Evolutionary conservation across 352 stramenopile species (phyloP).

Genomic region (Phytophthora hybrid): DNA sequence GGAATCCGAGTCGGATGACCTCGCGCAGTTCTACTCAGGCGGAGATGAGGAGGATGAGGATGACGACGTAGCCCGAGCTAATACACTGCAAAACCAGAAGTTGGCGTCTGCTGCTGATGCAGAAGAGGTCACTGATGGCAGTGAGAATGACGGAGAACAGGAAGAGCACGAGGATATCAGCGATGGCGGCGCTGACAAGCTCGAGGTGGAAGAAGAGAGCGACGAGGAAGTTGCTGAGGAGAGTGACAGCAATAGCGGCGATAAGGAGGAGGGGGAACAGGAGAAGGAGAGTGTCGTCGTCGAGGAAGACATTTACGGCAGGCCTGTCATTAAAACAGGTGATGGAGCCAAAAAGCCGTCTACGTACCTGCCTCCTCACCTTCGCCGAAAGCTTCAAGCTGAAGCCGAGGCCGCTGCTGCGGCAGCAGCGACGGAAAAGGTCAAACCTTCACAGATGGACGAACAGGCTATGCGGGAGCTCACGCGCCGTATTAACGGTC

Average conservation of each 20-base stretch:
- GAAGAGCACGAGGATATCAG: slow-evolving; percentile 15
- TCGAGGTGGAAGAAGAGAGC: slow-evolving; percentile 35
- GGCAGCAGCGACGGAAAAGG: slow-evolving; percentile 36
- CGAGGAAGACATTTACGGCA: slow-evolving; percentile 87
- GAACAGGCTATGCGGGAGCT: slow-evolving; percentile 77
- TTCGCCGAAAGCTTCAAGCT: slow-evolving; percentile 76
- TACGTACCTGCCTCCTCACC: slow-evolving; percentile 88
- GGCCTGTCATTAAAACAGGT: slow-evolving; percentile 63
- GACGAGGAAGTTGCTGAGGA: slow-evolving; percentile 38
- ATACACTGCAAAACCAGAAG: slow-evolving; percentile 67
- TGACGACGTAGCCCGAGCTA: slow-evolving; percentile 58
- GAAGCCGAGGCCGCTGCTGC: slow-evolving; percentile 46
- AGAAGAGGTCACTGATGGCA: slow-evolving; percentile 24
- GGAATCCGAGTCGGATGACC: slow-evolving; percentile 75
- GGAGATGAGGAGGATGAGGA: slow-evolving; percentile 59
- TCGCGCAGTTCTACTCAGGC: slow-evolving; percentile 72
- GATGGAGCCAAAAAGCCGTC: slow-evolving; percentile 55
- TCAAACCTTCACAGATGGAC: slow-evolving; percentile 68
- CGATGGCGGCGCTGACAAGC: slow-evolving; percentile 34
- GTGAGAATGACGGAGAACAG: slow-evolving; percentile 30
- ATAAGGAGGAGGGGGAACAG: slow-evolving; percentile 27
- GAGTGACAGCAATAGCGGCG: slow-evolving; percentile 13
- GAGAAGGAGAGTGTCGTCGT: slow-evolving; percentile 52
- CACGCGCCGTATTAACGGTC: slow-evolving; percentile 84
- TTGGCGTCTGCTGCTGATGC: slow-evolving; percentile 11